phyloP scores from a whole-genome alignment of 306 rosid species.

The Lathyrus sativus region DNA sequence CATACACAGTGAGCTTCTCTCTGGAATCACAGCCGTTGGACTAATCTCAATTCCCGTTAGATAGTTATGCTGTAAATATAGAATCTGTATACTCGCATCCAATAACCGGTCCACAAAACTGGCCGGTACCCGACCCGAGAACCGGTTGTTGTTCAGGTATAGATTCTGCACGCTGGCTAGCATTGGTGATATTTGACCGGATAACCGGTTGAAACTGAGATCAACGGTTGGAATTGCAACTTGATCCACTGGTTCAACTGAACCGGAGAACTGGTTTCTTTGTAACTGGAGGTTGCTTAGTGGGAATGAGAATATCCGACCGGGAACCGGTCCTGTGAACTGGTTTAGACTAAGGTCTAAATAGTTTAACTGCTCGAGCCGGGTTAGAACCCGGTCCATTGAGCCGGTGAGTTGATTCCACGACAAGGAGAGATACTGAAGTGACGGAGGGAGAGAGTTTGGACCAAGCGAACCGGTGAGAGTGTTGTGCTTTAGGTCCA shows the following conservation, averaged over 20 bases:
- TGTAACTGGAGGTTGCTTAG: conserved; percentile 68
- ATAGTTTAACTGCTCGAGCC: conserved; percentile 66
- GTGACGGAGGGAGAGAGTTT: conserved; percentile 67
- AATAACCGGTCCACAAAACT: conserved; percentile 71
- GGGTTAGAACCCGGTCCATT: conserved; percentile 58
- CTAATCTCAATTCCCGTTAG: conserved; percentile 87
- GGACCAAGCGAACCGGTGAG: conserved; percentile 74
- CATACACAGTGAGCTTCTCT: conserved; percentile 84
- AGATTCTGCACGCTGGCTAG: conserved; percentile 80
- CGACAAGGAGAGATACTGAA: conserved; percentile 78
- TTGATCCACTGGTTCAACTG: conserved; percentile 59
- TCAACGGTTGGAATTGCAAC: conserved; percentile 80
- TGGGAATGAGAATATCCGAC: conserved; percentile 73
- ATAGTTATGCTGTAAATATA: conserved; percentile 89
- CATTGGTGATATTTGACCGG: conserved; percentile 71
- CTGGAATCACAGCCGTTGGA: conserved; percentile 95
- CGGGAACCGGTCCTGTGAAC: conserved; percentile 74
- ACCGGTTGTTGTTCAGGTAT: conserved; percentile 84
- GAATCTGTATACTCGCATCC: conserved; percentile 66
- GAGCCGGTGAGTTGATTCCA: conserved; percentile 80
- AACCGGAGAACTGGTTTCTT: conserved; percentile 69
- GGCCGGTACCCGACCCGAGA: conserved; percentile 81
- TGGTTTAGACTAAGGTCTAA: conserved; percentile 83
- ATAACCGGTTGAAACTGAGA: conserved; percentile 76
- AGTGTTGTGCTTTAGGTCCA: conserved; percentile 81